phyloP scores from a whole-genome alignment of 768 basidiomycete genomes.

The Russula sp. region DNA sequence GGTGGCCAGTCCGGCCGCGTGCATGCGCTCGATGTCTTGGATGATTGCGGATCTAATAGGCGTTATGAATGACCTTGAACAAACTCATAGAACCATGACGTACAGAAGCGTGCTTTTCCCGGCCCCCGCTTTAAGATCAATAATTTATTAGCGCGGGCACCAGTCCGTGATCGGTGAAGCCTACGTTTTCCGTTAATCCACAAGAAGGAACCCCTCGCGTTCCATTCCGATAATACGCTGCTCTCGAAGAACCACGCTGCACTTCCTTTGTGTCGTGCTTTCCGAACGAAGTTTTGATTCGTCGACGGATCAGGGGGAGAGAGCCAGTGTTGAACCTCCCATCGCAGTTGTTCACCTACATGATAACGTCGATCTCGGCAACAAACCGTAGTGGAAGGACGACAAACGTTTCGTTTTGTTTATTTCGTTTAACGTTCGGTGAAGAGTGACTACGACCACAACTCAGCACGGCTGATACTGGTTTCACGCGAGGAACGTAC shows the following conservation, averaged over 20 bases:
- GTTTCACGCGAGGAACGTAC: background rate
- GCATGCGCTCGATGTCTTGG: background rate
- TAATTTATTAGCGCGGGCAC: background rate
- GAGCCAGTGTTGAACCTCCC: constrained; percentile 1
- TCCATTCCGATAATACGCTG: constrained; percentile 6
- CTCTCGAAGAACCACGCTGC: constrained; percentile 8
- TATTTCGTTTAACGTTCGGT: background rate
- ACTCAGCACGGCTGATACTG: background rate
- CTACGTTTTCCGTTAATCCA: constrained; percentile 19
- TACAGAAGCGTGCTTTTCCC: constrained; percentile 18
- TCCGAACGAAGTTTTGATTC: constrained; percentile 1
- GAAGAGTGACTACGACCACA: background rate
- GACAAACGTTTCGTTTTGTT: constrained; percentile 14
- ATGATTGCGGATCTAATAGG: constrained; percentile 7
- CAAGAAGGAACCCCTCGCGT: background rate
- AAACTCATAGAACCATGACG: background rate
- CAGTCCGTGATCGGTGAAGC: too few species aligned
- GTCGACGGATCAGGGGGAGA: constrained; percentile 9
- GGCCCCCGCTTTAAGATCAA: constrained; percentile 1
- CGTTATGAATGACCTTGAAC: background rate
- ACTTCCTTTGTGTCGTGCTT: background rate
- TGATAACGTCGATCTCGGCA: background rate
- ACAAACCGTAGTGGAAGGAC: background rate
- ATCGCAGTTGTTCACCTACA: constrained; percentile 3
- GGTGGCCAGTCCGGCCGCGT: background rate